Evolutionary conservation across 306 rosid genomes (phyloP).

Genomic region (Cicer cuneatum): DNA sequence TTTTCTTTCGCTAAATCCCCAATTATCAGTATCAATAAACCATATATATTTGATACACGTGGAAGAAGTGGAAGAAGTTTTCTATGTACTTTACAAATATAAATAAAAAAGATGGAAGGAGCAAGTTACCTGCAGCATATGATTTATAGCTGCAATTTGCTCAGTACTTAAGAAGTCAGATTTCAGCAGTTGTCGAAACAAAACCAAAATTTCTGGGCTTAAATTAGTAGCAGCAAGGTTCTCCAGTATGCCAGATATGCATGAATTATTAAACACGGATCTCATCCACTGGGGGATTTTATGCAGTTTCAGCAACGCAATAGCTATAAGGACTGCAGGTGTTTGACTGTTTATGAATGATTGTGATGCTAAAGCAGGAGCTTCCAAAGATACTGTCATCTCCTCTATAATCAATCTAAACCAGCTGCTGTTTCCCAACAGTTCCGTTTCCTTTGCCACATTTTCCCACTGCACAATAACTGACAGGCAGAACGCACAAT

Average conservation of each 20-base stretch:
- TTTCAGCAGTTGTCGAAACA: slow-evolving; percentile 69
- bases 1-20: background rate
- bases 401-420: slow-evolving; percentile 84
- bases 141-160: slow-evolving; percentile 64
- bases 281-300: slow-evolving; percentile 76
- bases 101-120: slow-evolving; percentile 8
- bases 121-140: slow-evolving; percentile 67
- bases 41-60: background rate
- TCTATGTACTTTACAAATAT: slow-evolving; percentile 17
- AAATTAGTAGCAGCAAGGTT: slow-evolving; percentile 59
- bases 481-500: slow-evolving; percentile 76
- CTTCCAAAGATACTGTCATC: slow-evolving; percentile 68
- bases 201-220: slow-evolving; percentile 63
- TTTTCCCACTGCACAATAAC: slow-evolving; percentile 69
- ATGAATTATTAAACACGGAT: slow-evolving; percentile 61
- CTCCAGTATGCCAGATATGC: slow-evolving; percentile 74
- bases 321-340: slow-evolving; percentile 67
- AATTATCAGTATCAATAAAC: background rate
- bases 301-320: slow-evolving; percentile 63
- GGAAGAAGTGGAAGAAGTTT: slow-evolving; percentile 29
- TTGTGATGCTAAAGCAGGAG: slow-evolving; percentile 68
- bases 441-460: slow-evolving; percentile 47
- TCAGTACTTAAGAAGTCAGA: slow-evolving; percentile 59
- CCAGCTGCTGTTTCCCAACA: slow-evolving; percentile 62
- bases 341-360: slow-evolving; percentile 56